Conservation (phyloP, 1,139 yeast genomes). For the Hyphopichia fennica region DNA sequence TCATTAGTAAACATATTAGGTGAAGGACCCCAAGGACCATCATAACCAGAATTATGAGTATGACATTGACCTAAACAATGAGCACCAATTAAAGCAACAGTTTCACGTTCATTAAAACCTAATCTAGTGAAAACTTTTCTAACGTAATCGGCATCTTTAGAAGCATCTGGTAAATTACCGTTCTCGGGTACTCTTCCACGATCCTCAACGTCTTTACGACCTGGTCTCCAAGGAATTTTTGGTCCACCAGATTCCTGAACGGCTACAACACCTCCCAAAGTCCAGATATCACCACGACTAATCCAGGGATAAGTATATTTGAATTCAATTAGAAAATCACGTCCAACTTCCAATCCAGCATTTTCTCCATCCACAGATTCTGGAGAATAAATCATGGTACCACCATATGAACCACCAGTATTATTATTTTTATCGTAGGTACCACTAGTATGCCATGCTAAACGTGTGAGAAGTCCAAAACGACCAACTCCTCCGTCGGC, state of each 20-base stretch:
- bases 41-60: constrained; percentile 65
- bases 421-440: constrained; percentile 59
- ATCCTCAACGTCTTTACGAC: constrained; percentile 45
- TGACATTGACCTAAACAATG: constrained; percentile 85
- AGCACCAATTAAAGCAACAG: constrained; percentile 86
- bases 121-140: constrained; percentile 65
- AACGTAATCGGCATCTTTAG: constrained; percentile 67
- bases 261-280: constrained; percentile 83
- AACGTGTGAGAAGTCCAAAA: constrained; percentile 61
- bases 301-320: constrained; percentile 68
- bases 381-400: constrained; percentile 72
- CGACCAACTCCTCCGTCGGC: constrained; percentile 72
- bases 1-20: constrained; percentile 84
- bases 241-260: constrained; percentile 90
- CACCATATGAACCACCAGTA: constrained; percentile 80
- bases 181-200: constrained; percentile 52
- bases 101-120: constrained; percentile 81
- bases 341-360: constrained; percentile 67
- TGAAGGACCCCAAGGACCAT: constrained; percentile 95
- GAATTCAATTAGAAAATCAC: constrained; percentile 65
- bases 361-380: constrained; percentile 74
- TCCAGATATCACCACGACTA: constrained; percentile 85
- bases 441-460: constrained; percentile 79
- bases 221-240: constrained; percentile 83
- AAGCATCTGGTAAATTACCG: constrained; percentile 81